These are phyloP conservation scores for Salix viminalis DNA, from an alignment of 345 rosid genomes.

Conservation along the genomic window DNA sequence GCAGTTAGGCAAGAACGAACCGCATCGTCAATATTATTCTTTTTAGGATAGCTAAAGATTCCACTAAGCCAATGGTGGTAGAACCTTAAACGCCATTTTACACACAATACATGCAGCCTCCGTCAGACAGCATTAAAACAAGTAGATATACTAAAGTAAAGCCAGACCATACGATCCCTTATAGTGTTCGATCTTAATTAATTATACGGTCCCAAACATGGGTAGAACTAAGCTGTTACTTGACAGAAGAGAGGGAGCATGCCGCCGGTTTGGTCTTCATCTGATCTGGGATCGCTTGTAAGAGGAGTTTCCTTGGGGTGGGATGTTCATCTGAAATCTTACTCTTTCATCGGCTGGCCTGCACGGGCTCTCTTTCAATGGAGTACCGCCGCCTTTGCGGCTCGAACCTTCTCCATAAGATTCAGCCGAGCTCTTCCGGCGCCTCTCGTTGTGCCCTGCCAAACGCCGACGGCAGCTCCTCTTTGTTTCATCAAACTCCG, in stretches of 20 bases:
- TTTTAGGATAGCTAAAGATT: not conserved
- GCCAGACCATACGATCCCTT: not conserved
- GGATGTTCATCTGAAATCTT: slow-evolving; percentile 16
- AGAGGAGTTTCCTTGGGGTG: slow-evolving; percentile 31
- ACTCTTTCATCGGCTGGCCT: slow-evolving; percentile 38
- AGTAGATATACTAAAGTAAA: not conserved
- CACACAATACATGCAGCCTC: not conserved
- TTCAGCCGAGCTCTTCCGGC: slow-evolving; percentile 62
- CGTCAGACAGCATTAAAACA: not conserved
- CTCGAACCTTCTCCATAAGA: slow-evolving; percentile 49
- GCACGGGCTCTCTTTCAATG: slow-evolving; percentile 32
- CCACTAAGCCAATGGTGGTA: not conserved
- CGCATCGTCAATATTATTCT: not conserved
- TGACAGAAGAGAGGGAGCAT: slow-evolving; percentile 95
- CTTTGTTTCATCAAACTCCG: slow-evolving; percentile 75
- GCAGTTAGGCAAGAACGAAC: not conserved
- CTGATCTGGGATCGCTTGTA: slow-evolving; percentile 43
- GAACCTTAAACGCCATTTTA: not conserved
- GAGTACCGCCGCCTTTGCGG: slow-evolving; percentile 33
- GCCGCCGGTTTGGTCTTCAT: slow-evolving; percentile 24
- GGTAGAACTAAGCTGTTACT: not conserved
- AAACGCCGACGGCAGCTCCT: slow-evolving; percentile 75
- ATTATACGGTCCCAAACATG: not conserved
- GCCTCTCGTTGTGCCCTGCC: slow-evolving; percentile 84
- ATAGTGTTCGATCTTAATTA: not conserved